Conservation (phyloP, 208 protist species). For the Leishmania turanica region DNA sequence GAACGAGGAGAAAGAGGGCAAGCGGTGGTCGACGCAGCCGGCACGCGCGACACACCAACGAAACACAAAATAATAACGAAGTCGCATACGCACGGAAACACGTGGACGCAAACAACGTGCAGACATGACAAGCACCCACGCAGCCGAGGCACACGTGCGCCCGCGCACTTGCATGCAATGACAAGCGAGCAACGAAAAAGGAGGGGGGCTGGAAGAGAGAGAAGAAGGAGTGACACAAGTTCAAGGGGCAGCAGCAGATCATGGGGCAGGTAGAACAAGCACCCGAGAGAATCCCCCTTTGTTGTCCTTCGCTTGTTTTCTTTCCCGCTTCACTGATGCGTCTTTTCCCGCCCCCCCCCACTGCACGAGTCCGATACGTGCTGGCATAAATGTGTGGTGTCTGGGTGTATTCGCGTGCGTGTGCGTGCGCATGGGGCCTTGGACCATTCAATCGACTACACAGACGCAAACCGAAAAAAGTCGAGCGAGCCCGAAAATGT, state of each 20-base stretch:
- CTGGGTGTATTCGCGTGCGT: neutral
- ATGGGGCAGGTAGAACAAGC: neutral
- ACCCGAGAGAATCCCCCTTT: neutral
- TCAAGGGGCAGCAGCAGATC: neutral
- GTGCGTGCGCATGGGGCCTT: neutral
- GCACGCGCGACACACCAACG: neutral
- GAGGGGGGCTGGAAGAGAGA: neutral
- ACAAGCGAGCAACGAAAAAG: neutral
- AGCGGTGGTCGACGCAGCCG: neutral
- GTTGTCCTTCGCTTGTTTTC: neutral
- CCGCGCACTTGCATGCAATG: neutral
- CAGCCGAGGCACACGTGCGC: neutral
- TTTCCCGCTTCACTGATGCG: neutral
- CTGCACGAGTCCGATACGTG: neutral
- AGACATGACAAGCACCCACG: neutral
- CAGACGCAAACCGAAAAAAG: neutral
- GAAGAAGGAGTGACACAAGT: neutral
- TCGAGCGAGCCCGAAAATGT: neutral
- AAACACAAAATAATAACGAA: conserved; percentile 8
- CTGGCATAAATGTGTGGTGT: neutral
- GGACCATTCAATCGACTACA: neutral
- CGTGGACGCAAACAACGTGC: neutral
- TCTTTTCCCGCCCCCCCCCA: neutral
- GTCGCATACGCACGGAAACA: neutral
- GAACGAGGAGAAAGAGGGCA: neutral